Base-by-base conservation (phyloP, 163 green algal species). In the Chlorella variabilis region DNA sequence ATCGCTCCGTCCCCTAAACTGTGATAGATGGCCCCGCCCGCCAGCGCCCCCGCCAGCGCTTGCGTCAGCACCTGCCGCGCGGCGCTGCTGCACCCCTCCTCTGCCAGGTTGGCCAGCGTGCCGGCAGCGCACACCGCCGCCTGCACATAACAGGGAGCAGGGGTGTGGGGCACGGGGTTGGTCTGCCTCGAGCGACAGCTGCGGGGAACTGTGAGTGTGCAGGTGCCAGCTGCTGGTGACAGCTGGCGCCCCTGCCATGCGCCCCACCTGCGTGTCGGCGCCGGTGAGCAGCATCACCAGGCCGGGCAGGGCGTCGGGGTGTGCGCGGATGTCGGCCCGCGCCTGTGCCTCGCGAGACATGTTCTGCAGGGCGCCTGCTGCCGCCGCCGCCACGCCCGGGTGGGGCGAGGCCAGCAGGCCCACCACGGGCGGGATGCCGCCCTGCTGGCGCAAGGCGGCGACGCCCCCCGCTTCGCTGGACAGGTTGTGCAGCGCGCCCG, bases 401-500 rank as follows among this genome's bases (percentile, higher is more conserved):
- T 56, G 65, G 71, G 66, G 58, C 29, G n/a, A 67, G 27, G 6
- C 4, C 27, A 96, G 88, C 62, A 95, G 85, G 15, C 69, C 25
- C 15, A 93, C 88, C 25, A 96, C 78, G 42, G 73, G 69, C 0
- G 88, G 86, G n/a, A 96, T 91, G 66, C 89, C 91, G 62, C 63
- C 86, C 23, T 84, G 59, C 39, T 58, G 69, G 36, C 90, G 41
- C 8, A 80, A 42, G 33, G 51, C 36, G 4, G 25, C 4, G 4
- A 71, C 27, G 41, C 42, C 67, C 7, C 89, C 85, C 0, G 87
- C 76, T 41, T 92, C 85, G 39, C 86, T 91, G 25, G 87, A 94
- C 27, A 96, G 81, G 84, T 97, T 97, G 87, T 97, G 93, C 6
- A 97, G 74, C 2, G 93, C 90, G 2, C 93, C 92, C 11, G 89